A percentile compares a stretch with the other conserved stretches of the same genome.
Evolutionary conservation across 768 basidiomycete species (phyloP).

Genomic region (Exsudoporus frostii): DNA sequence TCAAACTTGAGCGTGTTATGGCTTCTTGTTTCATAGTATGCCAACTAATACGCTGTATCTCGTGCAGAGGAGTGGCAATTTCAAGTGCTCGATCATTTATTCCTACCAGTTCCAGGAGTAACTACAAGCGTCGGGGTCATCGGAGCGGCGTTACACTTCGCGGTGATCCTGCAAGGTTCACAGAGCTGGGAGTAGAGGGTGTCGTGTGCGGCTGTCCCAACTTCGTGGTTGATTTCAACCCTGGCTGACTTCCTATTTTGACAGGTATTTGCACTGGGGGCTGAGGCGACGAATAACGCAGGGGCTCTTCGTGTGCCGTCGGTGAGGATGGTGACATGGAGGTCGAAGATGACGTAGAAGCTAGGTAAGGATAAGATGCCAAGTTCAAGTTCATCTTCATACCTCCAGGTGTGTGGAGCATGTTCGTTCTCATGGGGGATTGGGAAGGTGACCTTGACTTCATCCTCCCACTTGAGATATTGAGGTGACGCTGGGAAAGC

Average conservation of each 20-base stretch:
- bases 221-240: constrained; percentile 11
- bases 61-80: neutral
- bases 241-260: constrained; percentile 18
- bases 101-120: neutral
- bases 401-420: constrained; percentile 15
- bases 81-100: constrained; percentile 2
- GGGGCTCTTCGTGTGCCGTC: constrained; percentile 14
- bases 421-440: constrained; percentile 27
- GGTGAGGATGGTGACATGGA: constrained; percentile 50
- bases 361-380: constrained; percentile 12
- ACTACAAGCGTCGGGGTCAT: constrained; percentile 9
- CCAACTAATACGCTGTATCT: neutral
- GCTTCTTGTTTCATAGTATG: neutral
- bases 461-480: constrained; percentile 21
- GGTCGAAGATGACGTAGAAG: constrained; percentile 53
- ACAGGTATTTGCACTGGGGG: constrained; percentile 9
- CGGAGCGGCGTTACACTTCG: constrained; percentile 27
- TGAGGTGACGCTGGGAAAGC: constrained; percentile 26
- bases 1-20: neutral
- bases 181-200: constrained; percentile 10
- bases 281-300: constrained; percentile 22
- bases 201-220: constrained; percentile 11
- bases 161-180: constrained; percentile 17
- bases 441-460: constrained; percentile 31
- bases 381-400: constrained; percentile 12